Conservation (phyloP, 2,329 filamentous ascomycete genomes). For the Fusarium coffeatum region DNA sequence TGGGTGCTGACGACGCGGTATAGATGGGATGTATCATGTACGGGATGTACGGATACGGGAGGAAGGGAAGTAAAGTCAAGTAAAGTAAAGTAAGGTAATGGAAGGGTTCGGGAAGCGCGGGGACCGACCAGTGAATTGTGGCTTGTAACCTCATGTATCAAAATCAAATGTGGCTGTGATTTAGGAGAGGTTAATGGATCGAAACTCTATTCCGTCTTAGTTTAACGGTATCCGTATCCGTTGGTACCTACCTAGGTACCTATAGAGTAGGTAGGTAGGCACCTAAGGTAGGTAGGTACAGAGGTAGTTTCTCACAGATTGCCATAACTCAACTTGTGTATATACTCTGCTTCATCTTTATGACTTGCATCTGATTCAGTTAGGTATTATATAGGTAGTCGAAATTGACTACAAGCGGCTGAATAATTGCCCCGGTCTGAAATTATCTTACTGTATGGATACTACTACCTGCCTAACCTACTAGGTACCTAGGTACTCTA, state of each 20-base stretch:
- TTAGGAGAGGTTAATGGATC: neutral
- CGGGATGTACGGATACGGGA: neutral
- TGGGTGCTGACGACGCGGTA: slow-evolving; percentile 10
- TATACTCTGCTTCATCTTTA: neutral
- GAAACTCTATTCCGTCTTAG: neutral
- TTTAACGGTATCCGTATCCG: neutral
- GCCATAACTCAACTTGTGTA: neutral
- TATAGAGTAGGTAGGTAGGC: too few species aligned
- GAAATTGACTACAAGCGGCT: slow-evolving; percentile 18
- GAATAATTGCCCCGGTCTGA: slow-evolving; percentile 12
- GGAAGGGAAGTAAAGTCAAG: slow-evolving; percentile 1
- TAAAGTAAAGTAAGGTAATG: slow-evolving; percentile 1
- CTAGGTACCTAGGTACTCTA: too few species aligned
- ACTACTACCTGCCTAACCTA: too few species aligned
- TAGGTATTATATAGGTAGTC: neutral
- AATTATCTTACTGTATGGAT: neutral
- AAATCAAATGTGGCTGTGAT: slow-evolving; percentile 15
- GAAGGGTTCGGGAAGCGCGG: slow-evolving; percentile 30
- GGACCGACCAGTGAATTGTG: slow-evolving; percentile 23
- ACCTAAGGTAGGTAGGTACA: too few species aligned
- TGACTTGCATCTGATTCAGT: neutral
- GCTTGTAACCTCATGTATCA: neutral
- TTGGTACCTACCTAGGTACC: too few species aligned
- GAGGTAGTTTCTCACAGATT: too few species aligned
- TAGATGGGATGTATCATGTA: slow-evolving; percentile 5